Conservation (phyloP, 495 filamentous ascomycete genomes). For the Parathielavia appendiculata region DNA sequence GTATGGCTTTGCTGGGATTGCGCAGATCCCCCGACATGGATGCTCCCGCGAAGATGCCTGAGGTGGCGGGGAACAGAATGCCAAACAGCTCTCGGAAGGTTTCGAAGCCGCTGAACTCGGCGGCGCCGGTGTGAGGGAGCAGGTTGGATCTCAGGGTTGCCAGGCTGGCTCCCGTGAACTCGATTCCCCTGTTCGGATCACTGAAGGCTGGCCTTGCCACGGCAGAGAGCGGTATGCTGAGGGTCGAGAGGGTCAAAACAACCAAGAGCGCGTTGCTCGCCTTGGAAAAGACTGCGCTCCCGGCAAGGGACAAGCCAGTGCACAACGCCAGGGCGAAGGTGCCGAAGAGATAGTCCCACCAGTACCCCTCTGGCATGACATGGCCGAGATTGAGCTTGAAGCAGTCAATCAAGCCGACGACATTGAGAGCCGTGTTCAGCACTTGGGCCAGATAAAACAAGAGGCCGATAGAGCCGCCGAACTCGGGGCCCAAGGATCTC, state of each 20-base stretch:
- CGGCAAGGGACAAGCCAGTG: conserved; percentile 71
- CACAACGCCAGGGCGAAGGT: conserved; percentile 68
- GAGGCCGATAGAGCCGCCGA: conserved; percentile 86
- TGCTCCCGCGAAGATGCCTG: conserved; percentile 65
- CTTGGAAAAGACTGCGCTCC: conserved; percentile 73
- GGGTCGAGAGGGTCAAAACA: conserved; percentile 66
- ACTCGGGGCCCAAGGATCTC: conserved; percentile 78
- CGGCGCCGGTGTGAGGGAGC: conserved; percentile 46
- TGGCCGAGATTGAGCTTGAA: conserved; percentile 72
- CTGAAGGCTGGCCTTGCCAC: conserved; percentile 62
- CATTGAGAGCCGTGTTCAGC: conserved; percentile 84
- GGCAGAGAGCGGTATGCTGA: conserved; percentile 77
- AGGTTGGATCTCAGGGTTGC: conserved; percentile 68
- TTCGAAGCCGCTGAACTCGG: conserved; percentile 53
- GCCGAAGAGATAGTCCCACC: conserved; percentile 75
- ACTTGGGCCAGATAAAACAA: conserved; percentile 82
- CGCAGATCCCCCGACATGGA: conserved; percentile 86
- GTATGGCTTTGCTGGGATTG: conserved; percentile 80
- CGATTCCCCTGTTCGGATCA: conserved; percentile 54
- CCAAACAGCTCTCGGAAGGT: conserved; percentile 83
- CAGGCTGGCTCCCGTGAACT: conserved; percentile 70
- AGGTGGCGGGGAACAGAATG: conserved; percentile 79
- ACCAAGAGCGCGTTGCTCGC: conserved; percentile 75
- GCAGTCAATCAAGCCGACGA: conserved; percentile 81
- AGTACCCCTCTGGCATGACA: conserved; percentile 62